phyloP scores from a whole-genome alignment of 129 eudicot species.

The Artemisia annua region DNA sequence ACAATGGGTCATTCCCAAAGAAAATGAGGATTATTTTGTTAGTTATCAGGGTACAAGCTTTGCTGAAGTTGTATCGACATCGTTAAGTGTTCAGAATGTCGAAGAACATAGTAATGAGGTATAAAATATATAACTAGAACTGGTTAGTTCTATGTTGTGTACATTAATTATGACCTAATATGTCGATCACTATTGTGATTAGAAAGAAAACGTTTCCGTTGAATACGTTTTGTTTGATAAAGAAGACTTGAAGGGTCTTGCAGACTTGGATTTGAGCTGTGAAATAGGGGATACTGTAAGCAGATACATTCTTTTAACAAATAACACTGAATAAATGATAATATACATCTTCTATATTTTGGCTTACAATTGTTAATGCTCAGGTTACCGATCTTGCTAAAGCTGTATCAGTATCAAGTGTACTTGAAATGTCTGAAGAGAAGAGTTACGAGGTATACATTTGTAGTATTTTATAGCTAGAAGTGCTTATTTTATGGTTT shows the following conservation, averaged over 20 bases:
- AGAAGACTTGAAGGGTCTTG: conserved; percentile 32
- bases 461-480: too few species aligned
- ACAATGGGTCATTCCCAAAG: background rate
- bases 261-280: conserved; percentile 21
- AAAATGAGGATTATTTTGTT: background rate
- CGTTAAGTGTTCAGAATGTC: background rate
- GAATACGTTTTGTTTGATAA: conserved; percentile 38
- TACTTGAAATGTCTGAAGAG: too few species aligned
- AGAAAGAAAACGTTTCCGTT: conserved; percentile 18
- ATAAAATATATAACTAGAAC: conserved; percentile 2
- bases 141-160: background rate
- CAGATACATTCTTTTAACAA: too few species aligned
- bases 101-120: conserved; percentile 21
- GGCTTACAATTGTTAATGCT: too few species aligned
- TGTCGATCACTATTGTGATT: conserved; percentile 9
- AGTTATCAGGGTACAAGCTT: conserved; percentile 23
- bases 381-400: too few species aligned
- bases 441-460: too few species aligned
- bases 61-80: conserved; percentile 22
- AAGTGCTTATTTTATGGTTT: too few species aligned
- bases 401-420: too few species aligned
- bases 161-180: conserved; percentile 15
- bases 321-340: too few species aligned
- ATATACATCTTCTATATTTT: too few species aligned
- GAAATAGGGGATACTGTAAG: conserved; percentile 14